Percentiles rank a stretch among this genome's conserved stretches.
These are phyloP conservation scores for Avena eriantha DNA, from an alignment of 176 grass and related monocot species.

Conservation along the genomic window DNA sequence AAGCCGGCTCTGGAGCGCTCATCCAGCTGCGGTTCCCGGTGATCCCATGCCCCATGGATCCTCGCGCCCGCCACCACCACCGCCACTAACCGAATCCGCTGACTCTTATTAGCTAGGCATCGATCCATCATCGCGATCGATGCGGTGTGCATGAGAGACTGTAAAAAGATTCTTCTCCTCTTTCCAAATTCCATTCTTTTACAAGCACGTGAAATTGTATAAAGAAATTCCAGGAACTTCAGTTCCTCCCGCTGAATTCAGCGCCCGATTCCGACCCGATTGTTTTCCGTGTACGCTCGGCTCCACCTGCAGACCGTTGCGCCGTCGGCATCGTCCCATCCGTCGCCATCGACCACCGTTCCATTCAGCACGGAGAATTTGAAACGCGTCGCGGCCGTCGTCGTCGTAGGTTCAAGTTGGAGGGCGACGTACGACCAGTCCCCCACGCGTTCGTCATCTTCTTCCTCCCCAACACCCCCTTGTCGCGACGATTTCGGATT, in stretches of 20 bases:
- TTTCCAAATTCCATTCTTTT: background rate
- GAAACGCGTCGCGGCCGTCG: background rate
- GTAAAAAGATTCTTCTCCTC: constrained; percentile 1
- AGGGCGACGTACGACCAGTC: background rate
- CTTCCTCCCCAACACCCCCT: background rate
- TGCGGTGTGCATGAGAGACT: constrained; percentile 16
- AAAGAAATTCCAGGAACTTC: background rate
- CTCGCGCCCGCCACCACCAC: background rate
- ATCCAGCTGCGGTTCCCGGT: background rate
- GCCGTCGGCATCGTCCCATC: background rate
- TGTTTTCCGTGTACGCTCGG: background rate
- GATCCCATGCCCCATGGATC: background rate
- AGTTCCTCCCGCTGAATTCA: background rate
- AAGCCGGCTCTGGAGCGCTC: background rate
- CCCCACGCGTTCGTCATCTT: background rate
- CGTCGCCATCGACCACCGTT: background rate
- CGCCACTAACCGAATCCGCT: background rate
- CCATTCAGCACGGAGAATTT: background rate
- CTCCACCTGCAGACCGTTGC: background rate
- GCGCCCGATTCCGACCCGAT: background rate
- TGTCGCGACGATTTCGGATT: background rate
- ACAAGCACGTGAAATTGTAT: background rate
- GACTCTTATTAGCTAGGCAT: constrained; percentile 10
- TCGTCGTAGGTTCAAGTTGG: constrained; percentile 1
- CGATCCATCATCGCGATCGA: background rate